A percentile compares a stretch with the other conserved stretches of the same genome.
Evolutionary conservation across 192 early-diverging fungal species (phyloP).

Genomic region (Globomyces pollinis-pini): DNA sequence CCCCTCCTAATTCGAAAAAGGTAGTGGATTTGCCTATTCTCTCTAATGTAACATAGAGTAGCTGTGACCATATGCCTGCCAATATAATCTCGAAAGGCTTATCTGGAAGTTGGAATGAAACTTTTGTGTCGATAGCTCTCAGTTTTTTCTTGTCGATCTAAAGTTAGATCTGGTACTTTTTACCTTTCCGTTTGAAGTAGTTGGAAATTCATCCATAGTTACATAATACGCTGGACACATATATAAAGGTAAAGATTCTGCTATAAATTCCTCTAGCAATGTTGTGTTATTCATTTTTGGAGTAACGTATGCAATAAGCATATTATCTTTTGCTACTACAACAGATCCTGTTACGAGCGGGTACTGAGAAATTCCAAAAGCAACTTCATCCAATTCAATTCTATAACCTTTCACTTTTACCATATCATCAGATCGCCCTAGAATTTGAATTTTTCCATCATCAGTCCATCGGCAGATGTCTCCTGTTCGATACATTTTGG

Average conservation of each 20-base stretch:
- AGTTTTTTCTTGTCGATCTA: conserved; percentile 9
- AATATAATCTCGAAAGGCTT: neutral
- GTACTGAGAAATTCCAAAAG: conserved; percentile 5
- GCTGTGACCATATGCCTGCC: neutral
- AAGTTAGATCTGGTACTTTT: neutral
- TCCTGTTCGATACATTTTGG: conserved; percentile 18
- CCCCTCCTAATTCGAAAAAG: conserved; percentile 25
- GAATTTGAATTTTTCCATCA: conserved; percentile 7
- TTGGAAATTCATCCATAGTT: conserved; percentile 20
- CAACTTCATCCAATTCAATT: conserved; percentile 28
- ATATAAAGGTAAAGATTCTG: conserved; percentile 16
- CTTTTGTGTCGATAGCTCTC: neutral
- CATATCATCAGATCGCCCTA: conserved; percentile 29
- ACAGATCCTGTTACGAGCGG: conserved; percentile 13
- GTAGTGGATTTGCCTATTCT: conserved; percentile 1
- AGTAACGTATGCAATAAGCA: conserved; percentile 21
- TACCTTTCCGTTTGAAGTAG: conserved; percentile 23
- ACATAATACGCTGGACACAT: conserved; percentile 21
- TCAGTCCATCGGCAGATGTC: conserved; percentile 13
- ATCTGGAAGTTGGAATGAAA: neutral
- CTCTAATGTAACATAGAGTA: neutral
- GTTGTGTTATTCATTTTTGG: conserved; percentile 9
- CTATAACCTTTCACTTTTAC: conserved; percentile 35
- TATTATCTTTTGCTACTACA: conserved; percentile 18
- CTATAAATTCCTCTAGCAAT: neutral